These are phyloP conservation scores for Simmondsia chinensis DNA, from an alignment of 148 eudicot species.

Conservation along the genomic window DNA sequence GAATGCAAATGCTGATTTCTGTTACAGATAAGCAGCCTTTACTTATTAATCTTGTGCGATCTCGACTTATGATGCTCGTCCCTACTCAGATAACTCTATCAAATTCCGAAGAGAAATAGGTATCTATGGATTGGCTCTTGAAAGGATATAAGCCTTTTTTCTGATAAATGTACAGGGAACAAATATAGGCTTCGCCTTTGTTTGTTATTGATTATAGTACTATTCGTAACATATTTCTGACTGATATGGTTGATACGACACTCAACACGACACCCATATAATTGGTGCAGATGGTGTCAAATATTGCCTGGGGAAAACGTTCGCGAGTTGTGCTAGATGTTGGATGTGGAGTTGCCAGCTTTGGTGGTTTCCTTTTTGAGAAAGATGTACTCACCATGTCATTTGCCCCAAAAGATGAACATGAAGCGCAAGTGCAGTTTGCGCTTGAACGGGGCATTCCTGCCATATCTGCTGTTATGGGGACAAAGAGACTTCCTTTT, in stretches of 20 bases:
- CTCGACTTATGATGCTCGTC: no score
- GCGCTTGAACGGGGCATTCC: conserved; percentile 86
- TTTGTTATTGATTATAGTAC: no score
- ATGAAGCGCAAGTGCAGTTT: conserved; percentile 81
- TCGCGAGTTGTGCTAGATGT: conserved; percentile 85
- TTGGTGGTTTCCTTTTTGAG: conserved; percentile 41
- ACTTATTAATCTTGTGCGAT: no score
- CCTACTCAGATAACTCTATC: no score
- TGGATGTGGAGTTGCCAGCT: conserved; percentile 76
- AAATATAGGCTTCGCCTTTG: no score
- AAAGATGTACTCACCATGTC: conserved; percentile 63
- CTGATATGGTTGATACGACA: not conserved
- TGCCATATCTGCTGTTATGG: conserved; percentile 93
- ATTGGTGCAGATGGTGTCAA: conserved; percentile 47
- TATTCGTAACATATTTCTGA: not conserved
- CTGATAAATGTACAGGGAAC: no score
- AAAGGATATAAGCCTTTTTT: no score
- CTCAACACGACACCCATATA: conserved; percentile 7
- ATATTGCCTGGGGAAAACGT: conserved; percentile 77
- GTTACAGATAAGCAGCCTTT: no score
- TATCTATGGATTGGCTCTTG: no score
- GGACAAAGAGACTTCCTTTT: conserved; percentile 78
- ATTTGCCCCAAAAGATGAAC: conserved; percentile 89
- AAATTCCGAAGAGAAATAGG: no score
- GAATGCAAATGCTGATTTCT: no score